These are phyloP conservation scores for Globisporangium solare DNA, from an alignment of 352 stramenopile genomes.

Conservation along the genomic window DNA sequence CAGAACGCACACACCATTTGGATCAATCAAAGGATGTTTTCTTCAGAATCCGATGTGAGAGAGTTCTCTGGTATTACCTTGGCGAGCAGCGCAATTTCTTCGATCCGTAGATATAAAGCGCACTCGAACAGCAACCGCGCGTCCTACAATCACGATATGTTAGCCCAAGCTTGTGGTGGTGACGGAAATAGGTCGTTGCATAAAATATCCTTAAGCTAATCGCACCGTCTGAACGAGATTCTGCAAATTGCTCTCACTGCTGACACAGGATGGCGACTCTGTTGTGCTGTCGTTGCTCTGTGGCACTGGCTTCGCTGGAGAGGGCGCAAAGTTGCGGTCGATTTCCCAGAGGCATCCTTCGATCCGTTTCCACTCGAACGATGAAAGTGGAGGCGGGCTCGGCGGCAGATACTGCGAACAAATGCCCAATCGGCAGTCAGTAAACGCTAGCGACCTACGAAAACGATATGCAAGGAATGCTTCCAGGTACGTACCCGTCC, in stretches of 20 bases:
- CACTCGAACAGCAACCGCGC: constrained; percentile 33
- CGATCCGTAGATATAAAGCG: constrained; percentile 34
- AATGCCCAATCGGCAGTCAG: not conserved
- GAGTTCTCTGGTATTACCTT: constrained; percentile 15
- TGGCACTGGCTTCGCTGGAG: constrained; percentile 2
- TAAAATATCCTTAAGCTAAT: not conserved
- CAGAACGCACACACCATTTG: too few species aligned
- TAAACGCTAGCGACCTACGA: too few species aligned
- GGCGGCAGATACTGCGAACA: constrained; percentile 1
- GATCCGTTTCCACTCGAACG: constrained; percentile 43
- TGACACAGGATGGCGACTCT: constrained; percentile 3
- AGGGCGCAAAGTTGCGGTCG: constrained; percentile 20
- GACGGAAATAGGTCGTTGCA: not conserved
- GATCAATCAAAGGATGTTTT: too few species aligned
- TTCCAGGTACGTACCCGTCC: too few species aligned
- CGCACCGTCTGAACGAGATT: constrained; percentile 1
- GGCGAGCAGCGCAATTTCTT: constrained; percentile 38
- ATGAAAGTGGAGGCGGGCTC: constrained; percentile 14
- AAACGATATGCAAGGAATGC: too few species aligned
- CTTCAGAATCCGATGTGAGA: too few species aligned
- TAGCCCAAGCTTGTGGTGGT: not conserved
- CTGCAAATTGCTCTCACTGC: not conserved
- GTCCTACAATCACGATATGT: constrained; percentile 14
- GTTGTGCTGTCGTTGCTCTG: not conserved
- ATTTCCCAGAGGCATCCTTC: constrained; percentile 60